Conservation (phyloP, 805 yeast genomes). For the Cyberlindnera sargentensis region DNA sequence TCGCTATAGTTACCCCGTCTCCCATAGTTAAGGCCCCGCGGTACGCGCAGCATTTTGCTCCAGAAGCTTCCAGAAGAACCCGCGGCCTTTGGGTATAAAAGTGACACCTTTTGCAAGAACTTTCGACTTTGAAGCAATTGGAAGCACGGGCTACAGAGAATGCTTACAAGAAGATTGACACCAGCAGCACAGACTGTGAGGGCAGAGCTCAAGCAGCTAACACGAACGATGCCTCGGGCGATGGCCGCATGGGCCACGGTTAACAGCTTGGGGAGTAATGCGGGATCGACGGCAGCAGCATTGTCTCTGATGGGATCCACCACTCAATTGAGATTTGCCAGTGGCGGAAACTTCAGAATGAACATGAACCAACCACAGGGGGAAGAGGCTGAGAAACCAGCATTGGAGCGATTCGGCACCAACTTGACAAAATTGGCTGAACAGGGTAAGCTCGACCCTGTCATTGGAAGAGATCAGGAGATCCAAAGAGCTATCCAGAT, state of each 20-base stretch:
- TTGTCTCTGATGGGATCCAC: neutral
- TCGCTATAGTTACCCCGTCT: too few species aligned
- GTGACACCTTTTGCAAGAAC: neutral
- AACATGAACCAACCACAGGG: conserved; percentile 32
- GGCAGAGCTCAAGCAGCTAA: neutral
- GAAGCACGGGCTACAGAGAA: neutral
- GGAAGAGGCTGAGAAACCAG: conserved; percentile 49
- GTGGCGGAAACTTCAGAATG: conserved; percentile 16
- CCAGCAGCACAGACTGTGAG: neutral
- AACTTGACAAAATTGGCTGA: conserved; percentile 82
- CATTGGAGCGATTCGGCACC: conserved; percentile 77
- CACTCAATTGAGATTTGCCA: conserved; percentile 1
- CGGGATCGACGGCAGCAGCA: too few species aligned
- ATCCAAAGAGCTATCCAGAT: conserved; percentile 90
- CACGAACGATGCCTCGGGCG: neutral
- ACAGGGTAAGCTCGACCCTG: conserved; percentile 92
- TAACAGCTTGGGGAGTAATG: neutral
- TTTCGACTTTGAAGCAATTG: neutral
- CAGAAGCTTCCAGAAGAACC: neutral
- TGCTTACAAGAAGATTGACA: neutral
- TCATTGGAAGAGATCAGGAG: conserved; percentile 94
- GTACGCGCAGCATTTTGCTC: too few species aligned
- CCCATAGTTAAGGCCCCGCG: too few species aligned
- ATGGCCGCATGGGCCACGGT: neutral
- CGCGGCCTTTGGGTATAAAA: neutral